Evolutionary conservation across 1,284 basidiomycete genomes (phyloP).

Genomic region (Melampsora occidentalis): DNA sequence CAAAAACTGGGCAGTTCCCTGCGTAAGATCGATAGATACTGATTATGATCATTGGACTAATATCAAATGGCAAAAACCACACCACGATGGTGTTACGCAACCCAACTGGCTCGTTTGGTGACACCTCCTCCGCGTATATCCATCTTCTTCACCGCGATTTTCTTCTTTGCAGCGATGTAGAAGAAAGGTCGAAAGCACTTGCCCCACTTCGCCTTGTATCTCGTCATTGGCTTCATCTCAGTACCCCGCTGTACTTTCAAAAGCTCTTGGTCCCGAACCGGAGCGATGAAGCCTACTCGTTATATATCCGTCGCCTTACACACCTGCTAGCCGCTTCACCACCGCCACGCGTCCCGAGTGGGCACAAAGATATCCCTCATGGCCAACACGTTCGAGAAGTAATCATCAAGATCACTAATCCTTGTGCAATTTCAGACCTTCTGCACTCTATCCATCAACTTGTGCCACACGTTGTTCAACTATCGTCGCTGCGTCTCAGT

Average conservation of each 20-base stretch:
- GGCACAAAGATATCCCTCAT: not conserved
- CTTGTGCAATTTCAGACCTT: not conserved
- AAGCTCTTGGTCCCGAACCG: not conserved
- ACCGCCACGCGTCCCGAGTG: not conserved
- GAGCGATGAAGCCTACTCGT: not conserved
- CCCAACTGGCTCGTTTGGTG: not conserved
- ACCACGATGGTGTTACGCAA: no score
- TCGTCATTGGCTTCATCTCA: conserved; percentile 7
- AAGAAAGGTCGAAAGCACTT: not conserved
- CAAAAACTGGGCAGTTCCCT: no score
- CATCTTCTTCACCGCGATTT: not conserved
- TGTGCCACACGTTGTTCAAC: conserved; percentile 20
- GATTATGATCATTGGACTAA: no score
- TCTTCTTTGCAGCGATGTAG: not conserved
- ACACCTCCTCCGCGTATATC: not conserved
- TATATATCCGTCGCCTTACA: not conserved
- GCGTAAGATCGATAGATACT: no score
- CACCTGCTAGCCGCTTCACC: not conserved
- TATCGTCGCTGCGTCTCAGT: conserved; percentile 18
- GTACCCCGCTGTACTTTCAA: conserved; percentile 6
- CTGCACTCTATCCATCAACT: conserved; percentile 32
- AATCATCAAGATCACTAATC: conserved; percentile 14
- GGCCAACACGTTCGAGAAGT: conserved; percentile 34
- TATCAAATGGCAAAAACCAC: no score
- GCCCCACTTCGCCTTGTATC: not conserved